phyloP scores from a whole-genome alignment of 805 yeast species.

The Candida glaebosa region DNA sequence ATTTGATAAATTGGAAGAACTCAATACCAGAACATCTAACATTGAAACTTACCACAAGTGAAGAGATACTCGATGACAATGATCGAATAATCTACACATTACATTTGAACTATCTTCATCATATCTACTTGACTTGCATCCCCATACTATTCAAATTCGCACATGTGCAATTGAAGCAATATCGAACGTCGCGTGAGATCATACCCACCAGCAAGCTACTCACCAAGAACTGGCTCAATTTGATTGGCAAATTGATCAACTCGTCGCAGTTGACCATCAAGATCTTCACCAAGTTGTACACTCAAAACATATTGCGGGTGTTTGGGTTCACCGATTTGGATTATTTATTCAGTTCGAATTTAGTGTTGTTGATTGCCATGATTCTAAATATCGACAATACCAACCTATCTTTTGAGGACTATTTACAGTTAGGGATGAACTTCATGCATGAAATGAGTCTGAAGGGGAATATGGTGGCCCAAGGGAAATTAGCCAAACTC shows the following conservation, averaged over 20 bases:
- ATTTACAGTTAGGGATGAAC: conserved; percentile 15
- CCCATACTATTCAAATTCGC: conserved; percentile 23
- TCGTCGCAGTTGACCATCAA: conserved; percentile 22
- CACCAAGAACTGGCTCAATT: conserved; percentile 18
- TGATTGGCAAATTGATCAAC: conserved; percentile 16
- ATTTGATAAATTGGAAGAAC: conserved; percentile 20
- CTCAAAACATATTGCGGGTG: conserved; percentile 14
- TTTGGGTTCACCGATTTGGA: conserved; percentile 29
- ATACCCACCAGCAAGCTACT: conserved; percentile 9
- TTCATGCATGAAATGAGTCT: conserved; percentile 18
- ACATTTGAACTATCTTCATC: conserved; percentile 28
- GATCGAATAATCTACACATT: conserved; percentile 21
- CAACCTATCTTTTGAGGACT: conserved; percentile 14
- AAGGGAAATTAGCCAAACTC: conserved; percentile 16
- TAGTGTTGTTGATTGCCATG: conserved; percentile 19
- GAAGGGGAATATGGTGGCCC: conserved; percentile 20
- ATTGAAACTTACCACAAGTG: conserved; percentile 12
- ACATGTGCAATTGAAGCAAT: conserved; percentile 13
- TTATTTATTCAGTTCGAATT: conserved; percentile 18
- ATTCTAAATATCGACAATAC: conserved; percentile 12
- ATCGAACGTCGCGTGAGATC: not conserved
- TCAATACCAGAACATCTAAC: conserved; percentile 17
- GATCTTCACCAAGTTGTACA: conserved; percentile 20
- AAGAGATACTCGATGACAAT: conserved; percentile 7
- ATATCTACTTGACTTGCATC: conserved; percentile 22